Conservation (phyloP, 2,329 filamentous ascomycete species). For the Cladosporium sp. region DNA sequence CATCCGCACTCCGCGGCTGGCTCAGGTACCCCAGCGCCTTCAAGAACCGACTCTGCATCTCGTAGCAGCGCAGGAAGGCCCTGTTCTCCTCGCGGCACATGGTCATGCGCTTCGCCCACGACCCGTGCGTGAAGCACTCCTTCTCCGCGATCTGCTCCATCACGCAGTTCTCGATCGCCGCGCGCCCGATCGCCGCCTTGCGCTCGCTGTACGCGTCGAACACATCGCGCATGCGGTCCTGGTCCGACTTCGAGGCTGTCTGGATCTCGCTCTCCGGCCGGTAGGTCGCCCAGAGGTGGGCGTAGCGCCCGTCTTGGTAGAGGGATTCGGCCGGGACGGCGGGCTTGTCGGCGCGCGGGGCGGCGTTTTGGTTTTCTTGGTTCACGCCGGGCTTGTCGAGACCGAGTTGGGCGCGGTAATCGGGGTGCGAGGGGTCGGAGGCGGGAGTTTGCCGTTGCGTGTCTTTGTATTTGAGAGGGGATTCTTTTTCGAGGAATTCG, state of each 20-base stretch:
- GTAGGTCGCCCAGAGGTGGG: conserved; percentile 91
- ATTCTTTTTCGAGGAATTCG: conserved; percentile 78
- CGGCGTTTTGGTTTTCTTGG: conserved; percentile 18
- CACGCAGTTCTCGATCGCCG: conserved; percentile 89
- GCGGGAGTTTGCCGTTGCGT: conserved; percentile 11
- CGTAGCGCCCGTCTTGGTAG: conserved; percentile 66
- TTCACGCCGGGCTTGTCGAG: conserved; percentile 17
- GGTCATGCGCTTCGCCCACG: conserved; percentile 61
- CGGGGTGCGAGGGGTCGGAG: conserved; percentile 20
- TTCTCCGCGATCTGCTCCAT: conserved; percentile 77
- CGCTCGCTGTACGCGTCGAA: conserved; percentile 79
- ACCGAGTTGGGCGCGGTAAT: conserved; percentile 28
- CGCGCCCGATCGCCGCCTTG: conserved; percentile 67
- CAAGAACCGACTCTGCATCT: conserved; percentile 83
- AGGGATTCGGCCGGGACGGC: conserved; percentile 49
- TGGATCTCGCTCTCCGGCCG: conserved; percentile 65
- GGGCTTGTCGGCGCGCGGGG: conserved; percentile 28
- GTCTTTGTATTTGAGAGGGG: conserved; percentile 60
- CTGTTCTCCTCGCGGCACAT: conserved; percentile 75
- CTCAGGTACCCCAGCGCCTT: conserved; percentile 84
- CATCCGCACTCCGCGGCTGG: conserved; percentile 55
- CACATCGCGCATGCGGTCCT: conserved; percentile 74
- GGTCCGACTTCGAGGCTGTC: conserved; percentile 62
- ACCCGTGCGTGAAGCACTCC: conserved; percentile 71
- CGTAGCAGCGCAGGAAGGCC: conserved; percentile 80